Conservation (phyloP, 192 early-diverging fungal genomes). For the Coemansia sp. region DNA sequence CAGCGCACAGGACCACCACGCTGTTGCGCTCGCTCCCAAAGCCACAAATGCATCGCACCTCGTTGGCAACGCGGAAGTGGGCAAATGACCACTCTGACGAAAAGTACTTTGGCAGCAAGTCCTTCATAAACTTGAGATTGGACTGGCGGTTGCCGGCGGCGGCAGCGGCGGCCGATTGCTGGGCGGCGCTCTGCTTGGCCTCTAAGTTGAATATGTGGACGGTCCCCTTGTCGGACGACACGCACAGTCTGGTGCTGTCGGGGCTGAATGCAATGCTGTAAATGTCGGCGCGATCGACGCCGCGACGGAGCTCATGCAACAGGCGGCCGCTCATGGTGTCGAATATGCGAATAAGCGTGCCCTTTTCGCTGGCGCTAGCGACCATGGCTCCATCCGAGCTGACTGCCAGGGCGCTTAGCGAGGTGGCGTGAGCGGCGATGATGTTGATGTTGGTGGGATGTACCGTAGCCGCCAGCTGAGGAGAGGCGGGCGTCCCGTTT, state of each 20-base stretch:
- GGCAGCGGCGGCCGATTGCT: conserved; percentile 14
- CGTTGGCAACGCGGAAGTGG: conserved; percentile 73
- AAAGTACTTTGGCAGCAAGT: conserved; percentile 90
- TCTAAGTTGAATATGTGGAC: conserved; percentile 91
- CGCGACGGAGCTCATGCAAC: conserved; percentile 82
- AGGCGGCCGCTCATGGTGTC: conserved; percentile 70
- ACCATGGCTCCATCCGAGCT: conserved; percentile 75
- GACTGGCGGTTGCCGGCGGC: conserved; percentile 55
- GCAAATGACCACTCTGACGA: conserved; percentile 94
- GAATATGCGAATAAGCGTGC: conserved; percentile 90
- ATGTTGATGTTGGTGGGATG: conserved; percentile 67
- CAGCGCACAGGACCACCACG: conserved; percentile 79
- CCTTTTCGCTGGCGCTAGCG: conserved; percentile 84
- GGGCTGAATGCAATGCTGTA: conserved; percentile 86
- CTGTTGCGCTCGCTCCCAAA: conserved; percentile 78
- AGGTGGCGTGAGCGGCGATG: conserved; percentile 78
- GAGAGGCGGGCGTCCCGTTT: conserved; percentile 21
- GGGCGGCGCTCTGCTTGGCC: conserved; percentile 27
- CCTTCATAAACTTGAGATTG: conserved; percentile 70
- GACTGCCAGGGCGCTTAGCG: conserved; percentile 74
- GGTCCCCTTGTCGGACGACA: conserved; percentile 89
- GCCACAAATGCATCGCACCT: conserved; percentile 76
- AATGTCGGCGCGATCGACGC: conserved; percentile 85
- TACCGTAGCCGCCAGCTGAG: conserved; percentile 29
- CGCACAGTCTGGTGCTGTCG: conserved; percentile 73